Evolutionary conservation across 2,329 filamentous ascomycete species (phyloP).

Genomic region (Clarireedia sp.): DNA sequence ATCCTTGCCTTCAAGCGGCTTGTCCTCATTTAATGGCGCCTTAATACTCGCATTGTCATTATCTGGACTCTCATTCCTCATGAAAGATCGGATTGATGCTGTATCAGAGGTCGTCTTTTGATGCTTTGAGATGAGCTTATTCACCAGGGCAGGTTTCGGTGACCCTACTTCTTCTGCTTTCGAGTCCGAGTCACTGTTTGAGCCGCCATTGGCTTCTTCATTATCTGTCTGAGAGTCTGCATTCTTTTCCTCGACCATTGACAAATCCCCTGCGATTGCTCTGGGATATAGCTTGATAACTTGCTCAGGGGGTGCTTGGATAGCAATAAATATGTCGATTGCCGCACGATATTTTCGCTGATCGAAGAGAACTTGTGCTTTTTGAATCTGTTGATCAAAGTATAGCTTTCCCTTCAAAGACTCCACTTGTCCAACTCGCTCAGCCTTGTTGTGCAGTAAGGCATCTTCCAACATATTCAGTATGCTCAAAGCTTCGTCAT

Average conservation of each 20-base stretch:
- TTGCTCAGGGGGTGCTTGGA: constrained; percentile 80
- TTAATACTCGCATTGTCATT: constrained; percentile 50
- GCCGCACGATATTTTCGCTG: constrained; percentile 76
- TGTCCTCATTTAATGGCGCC: constrained; percentile 40
- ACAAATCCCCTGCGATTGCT: constrained; percentile 74
- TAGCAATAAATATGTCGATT: constrained; percentile 77
- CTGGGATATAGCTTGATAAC: constrained; percentile 80
- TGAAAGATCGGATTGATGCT: constrained; percentile 52
- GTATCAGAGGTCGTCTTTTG: constrained; percentile 34
- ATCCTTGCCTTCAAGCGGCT: constrained; percentile 67
- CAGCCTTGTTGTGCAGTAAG: constrained; percentile 71
- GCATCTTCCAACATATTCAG: constrained; percentile 89
- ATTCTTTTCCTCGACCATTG: constrained; percentile 45
- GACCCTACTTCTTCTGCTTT: constrained; percentile 19
- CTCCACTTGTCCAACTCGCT: constrained; percentile 75
- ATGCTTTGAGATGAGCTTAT: constrained; percentile 33
- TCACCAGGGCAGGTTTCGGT: constrained; percentile 32
- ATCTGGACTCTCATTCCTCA: constrained; percentile 40
- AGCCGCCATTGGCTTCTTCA: constrained; percentile 31
- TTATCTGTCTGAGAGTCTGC: constrained; percentile 36
- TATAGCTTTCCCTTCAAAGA: constrained; percentile 83
- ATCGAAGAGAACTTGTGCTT: constrained; percentile 78
- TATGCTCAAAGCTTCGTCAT: constrained; percentile 89
- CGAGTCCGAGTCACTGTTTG: constrained; percentile 34
- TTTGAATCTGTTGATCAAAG: constrained; percentile 64